Base-by-base conservation (phyloP, 1,139 yeast species). In the Lodderomyces beijingensis region DNA sequence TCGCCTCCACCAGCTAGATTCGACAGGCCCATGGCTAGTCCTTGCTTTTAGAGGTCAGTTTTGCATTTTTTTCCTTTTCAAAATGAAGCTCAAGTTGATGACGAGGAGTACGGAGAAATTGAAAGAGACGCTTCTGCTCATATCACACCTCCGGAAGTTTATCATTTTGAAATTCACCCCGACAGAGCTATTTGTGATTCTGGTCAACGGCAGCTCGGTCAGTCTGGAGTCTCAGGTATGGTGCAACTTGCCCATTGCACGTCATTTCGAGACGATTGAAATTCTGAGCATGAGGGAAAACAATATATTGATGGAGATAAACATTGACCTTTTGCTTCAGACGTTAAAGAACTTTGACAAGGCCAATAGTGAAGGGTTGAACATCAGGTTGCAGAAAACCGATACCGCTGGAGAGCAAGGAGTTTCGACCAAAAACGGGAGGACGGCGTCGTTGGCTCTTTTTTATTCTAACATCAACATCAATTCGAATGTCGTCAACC, bases 191-290 rank as follows among this genome's bases (percentile, higher is more conserved):
- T 50, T 57, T 29, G 62, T 77, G n/a, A 70, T 77, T 10, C 77
- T 77, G 51, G 62, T 56, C n/a, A 53, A 59, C 39, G 55, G 49
- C 14, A 50, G 51, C 3, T 61, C 74, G 3, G 41, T 66, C 18
- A 58, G 61, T 24, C 60, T 53, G 33, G 81, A 77, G 39, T 84
- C 85, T 2, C 81, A 75, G 41, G 71, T 75, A 2, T 77, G 82
- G 81, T 72, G 80, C 44, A 75, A 72, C 41, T 47, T 79, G 12
- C 59, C 64, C 14, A 63, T 59, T 51, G 33, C 46, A 3, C 50
- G 61, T 16, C 47, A 75, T 17, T 79, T 78, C 47, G 75, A 69
- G 39, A 57, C 70, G 54, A 46, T 74, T 45, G 60, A 77, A 57
- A 44, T 75, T 55, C 43, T 57, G 36, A 65, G 72, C 42, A 36